Evolutionary conservation across 257 asterid genomes (phyloP).

Genomic region (Leptodermis oblonga): DNA sequence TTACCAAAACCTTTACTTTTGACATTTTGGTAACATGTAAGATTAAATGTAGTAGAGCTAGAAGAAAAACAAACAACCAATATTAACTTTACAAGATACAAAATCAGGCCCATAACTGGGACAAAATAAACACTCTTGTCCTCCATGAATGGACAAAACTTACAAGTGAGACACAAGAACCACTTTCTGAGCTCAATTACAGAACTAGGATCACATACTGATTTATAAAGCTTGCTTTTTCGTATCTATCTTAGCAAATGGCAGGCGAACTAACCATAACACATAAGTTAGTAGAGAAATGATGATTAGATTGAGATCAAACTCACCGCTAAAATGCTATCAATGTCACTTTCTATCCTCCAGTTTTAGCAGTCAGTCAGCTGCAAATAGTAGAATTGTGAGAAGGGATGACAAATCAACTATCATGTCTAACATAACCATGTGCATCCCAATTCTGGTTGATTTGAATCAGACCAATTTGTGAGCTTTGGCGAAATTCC

Average conservation of each 20-base stretch:
- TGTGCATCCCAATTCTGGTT: too few species aligned
- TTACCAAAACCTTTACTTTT: not conserved
- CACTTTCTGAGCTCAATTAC: not conserved
- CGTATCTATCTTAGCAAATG: not conserved
- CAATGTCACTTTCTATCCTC: slow-evolving; percentile 77
- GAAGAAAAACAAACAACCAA: not conserved
- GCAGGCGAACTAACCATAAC: not conserved
- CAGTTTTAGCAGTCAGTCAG: slow-evolving; percentile 66
- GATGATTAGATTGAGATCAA: not conserved
- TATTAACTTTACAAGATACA: too few species aligned
- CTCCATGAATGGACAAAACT: not conserved
- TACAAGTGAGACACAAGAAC: not conserved
- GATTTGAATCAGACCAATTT: too few species aligned
- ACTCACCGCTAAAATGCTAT: slow-evolving; percentile 65
- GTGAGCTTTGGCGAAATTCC: slow-evolving; percentile 52
- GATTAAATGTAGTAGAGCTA: not conserved
- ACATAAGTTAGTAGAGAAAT: not conserved
- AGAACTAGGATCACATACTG: not conserved
- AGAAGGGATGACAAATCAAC: too few species aligned
- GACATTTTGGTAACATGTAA: not conserved
- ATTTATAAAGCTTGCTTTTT: not conserved
- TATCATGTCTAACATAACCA: too few species aligned
- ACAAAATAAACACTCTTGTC: not conserved
- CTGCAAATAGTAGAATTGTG: slow-evolving; percentile 36
- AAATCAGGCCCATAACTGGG: not conserved